Conservation (phyloP, 2,329 filamentous ascomycete genomes). For the Purpureocillium takamizusanense region DNA sequence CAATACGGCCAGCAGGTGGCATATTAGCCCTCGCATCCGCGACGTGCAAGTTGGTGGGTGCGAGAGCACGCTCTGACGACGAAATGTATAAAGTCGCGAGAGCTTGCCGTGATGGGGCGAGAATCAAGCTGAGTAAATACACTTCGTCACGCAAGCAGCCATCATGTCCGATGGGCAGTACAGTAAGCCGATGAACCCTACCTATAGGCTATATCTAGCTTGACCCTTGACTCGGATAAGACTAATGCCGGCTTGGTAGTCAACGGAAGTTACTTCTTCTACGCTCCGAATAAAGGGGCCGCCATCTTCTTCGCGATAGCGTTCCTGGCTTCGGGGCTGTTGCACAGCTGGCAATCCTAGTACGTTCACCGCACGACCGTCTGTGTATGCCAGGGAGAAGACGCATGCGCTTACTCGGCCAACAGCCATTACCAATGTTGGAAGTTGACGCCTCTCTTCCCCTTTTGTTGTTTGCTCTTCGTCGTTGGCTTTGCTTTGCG, state of each 20-base stretch:
- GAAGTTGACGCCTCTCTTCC: neutral
- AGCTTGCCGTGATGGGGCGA: no score
- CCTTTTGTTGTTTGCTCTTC: conserved; percentile 39
- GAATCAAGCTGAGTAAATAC: no score
- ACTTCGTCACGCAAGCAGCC: no score
- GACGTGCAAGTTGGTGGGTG: no score
- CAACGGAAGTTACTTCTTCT: conserved; percentile 34
- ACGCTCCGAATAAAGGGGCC: conserved; percentile 36
- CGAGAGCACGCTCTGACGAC: no score
- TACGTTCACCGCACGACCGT: neutral
- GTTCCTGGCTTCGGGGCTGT: conserved; percentile 25
- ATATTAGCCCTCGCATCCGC: no score
- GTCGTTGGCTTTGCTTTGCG: conserved; percentile 43
- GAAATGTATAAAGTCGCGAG: no score
- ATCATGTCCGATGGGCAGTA: neutral
- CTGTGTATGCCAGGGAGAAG: no score
- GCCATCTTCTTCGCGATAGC: conserved; percentile 36
- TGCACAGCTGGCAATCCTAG: conserved; percentile 12
- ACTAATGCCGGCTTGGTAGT: conserved; percentile 15
- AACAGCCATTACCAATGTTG: neutral
- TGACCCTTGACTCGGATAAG: no score
- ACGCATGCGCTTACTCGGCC: no score
- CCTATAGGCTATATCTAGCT: no score
- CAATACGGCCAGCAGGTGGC: neutral
- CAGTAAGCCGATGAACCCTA: no score